Conservation (phyloP, 179 eudicot genomes). For the Actinidia arguta region DNA sequence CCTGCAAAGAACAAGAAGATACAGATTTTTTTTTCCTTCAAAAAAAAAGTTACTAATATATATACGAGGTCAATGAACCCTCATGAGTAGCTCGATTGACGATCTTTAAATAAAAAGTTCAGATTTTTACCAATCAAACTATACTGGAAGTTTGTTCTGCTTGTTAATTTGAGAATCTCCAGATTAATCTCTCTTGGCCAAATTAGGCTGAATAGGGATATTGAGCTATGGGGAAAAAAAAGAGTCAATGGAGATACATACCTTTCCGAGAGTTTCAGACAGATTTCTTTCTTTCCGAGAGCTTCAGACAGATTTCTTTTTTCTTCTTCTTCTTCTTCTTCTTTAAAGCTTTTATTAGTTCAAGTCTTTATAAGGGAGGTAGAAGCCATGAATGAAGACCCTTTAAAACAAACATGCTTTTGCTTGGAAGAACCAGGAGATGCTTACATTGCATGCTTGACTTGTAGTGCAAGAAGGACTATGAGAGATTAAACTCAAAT, state of each 20-base stretch:
- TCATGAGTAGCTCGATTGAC: too few species aligned
- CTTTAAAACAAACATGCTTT: constrained; percentile 8
- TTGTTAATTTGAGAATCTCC: too few species aligned
- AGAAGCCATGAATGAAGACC: not conserved
- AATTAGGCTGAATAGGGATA: too few species aligned
- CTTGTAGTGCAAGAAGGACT: not conserved
- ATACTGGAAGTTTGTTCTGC: too few species aligned
- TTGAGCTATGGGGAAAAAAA: not conserved
- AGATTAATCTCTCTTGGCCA: too few species aligned
- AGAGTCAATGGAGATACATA: not conserved
- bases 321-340: too few species aligned
- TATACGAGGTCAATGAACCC: too few species aligned
- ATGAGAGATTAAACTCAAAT: not conserved
- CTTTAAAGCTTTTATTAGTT: not conserved
- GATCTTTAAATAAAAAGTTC: too few species aligned
- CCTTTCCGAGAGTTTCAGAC: too few species aligned
- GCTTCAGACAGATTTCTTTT: not conserved
- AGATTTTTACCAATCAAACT: too few species aligned
- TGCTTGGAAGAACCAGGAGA: not conserved
- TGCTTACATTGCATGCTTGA: not conserved
- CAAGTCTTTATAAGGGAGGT: not conserved
- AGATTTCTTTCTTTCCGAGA: not conserved
- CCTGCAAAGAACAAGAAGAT: not conserved
- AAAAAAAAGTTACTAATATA: not conserved
- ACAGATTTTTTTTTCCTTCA: too few species aligned